Conservation (phyloP, 345 rosid genomes). For the Angophora floribunda region DNA sequence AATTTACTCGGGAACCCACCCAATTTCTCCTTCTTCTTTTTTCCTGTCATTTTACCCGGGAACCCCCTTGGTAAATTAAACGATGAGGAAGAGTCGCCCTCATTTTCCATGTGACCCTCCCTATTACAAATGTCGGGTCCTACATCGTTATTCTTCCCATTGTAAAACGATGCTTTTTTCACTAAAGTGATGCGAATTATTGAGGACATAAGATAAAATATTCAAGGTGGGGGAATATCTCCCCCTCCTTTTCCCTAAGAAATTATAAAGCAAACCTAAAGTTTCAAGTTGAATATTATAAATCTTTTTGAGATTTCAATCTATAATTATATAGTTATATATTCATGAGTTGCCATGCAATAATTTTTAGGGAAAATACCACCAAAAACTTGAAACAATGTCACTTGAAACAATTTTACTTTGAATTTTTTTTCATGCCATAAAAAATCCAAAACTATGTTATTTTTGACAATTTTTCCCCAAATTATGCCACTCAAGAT, state of each 20-base stretch:
- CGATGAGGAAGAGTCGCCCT: neutral
- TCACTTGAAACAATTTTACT: too few relatives aligned
- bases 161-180: neutral
- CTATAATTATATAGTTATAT: too few relatives aligned
- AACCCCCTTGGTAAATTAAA: neutral
- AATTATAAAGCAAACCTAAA: neutral
- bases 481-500: too few relatives aligned
- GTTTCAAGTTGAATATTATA: neutral
- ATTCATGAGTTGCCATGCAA: neutral
- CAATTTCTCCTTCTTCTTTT: neutral
- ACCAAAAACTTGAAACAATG: too few relatives aligned
- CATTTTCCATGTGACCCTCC: neutral
- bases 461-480: too few relatives aligned
- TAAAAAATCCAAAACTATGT: too few relatives aligned
- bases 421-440: too few relatives aligned
- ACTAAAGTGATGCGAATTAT: neutral
- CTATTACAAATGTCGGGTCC: neutral
- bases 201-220: neutral
- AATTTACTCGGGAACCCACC: fast-evolving
- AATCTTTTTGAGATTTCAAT: neutral
- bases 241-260: neutral
- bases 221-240: neutral
- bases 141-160: neutral
- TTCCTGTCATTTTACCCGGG: too few relatives aligned
- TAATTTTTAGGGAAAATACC: neutral